Percentiles rank a stretch among this genome's conserved stretches.
Evolutionary conservation across 208 protist genomes (phyloP).

Genomic region (Leishmania tropica): DNA sequence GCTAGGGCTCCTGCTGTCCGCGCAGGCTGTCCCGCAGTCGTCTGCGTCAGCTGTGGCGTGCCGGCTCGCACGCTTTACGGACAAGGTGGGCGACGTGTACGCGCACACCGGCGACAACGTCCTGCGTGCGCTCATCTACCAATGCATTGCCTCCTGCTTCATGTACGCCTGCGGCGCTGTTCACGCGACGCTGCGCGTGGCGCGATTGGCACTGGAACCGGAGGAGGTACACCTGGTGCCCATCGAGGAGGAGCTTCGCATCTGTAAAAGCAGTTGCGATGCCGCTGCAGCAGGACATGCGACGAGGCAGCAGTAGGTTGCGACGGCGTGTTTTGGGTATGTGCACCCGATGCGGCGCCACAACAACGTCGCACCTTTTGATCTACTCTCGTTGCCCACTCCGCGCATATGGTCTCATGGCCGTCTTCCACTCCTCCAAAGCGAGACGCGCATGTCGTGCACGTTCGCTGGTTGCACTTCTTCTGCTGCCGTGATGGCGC

Average conservation of each 20-base stretch:
- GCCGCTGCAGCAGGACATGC: neutral
- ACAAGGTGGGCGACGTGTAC: conserved; percentile 16
- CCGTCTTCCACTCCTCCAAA: too few species aligned
- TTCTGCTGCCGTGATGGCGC: neutral
- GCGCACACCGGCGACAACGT: neutral
- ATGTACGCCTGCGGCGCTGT: conserved; percentile 22
- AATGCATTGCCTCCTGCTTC: conserved; percentile 17
- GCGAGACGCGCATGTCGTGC: neutral
- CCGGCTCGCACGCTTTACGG: neutral
- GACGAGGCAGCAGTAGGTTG: neutral
- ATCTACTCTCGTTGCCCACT: neutral
- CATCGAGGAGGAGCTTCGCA: conserved; percentile 28
- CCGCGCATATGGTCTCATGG: neutral
- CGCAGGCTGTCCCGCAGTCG: conserved; percentile 7
- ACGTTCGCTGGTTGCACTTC: neutral
- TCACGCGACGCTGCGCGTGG: conserved; percentile 36
- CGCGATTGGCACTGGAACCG: conserved; percentile 31
- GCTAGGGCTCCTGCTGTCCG: conserved; percentile 7
- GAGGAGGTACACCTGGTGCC: conserved; percentile 40
- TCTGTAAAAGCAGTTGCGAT: neutral
- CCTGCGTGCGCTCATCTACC: conserved; percentile 20
- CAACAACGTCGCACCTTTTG: neutral
- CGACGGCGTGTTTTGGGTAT: neutral
- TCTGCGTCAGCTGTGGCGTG: neutral
- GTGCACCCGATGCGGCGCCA: neutral